phyloP scores from a whole-genome alignment of 2,329 filamentous ascomycete species.

The Chaetomiaceae sp. region DNA sequence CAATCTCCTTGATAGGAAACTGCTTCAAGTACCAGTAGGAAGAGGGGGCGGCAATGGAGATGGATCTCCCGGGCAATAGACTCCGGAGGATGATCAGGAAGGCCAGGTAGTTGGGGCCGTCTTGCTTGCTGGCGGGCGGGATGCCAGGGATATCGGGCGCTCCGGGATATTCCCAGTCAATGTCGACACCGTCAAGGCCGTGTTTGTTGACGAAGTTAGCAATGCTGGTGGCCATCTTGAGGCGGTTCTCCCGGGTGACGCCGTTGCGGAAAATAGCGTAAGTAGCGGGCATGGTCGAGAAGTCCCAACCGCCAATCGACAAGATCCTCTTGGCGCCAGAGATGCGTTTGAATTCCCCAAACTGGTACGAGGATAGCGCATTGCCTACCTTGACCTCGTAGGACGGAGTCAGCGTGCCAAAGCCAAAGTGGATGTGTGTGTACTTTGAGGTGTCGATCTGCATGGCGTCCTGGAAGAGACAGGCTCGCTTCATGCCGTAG shows the following conservation, averaged over 20 bases:
- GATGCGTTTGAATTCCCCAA: neutral
- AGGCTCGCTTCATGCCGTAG: constrained; percentile 11
- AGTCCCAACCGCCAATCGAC: constrained; percentile 22
- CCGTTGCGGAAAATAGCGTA: constrained; percentile 18
- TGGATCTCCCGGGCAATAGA: constrained; percentile 12
- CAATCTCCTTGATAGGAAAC: constrained; percentile 21
- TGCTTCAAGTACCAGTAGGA: constrained; percentile 19
- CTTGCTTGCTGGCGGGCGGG: constrained; percentile 19
- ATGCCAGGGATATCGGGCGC: constrained; percentile 33
- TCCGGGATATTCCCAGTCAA: constrained; percentile 39
- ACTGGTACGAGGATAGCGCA: constrained; percentile 15
- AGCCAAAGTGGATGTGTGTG: constrained; percentile 31
- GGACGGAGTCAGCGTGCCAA: constrained; percentile 20
- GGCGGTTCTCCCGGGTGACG: constrained; percentile 6
- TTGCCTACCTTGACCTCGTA: constrained; percentile 5
- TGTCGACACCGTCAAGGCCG: constrained; percentile 25
- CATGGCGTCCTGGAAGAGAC: constrained; percentile 7
- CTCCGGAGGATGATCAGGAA: constrained; percentile 28
- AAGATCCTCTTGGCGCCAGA: constrained; percentile 16
- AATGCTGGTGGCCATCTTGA: constrained; percentile 34
- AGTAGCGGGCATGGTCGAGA: constrained; percentile 7
- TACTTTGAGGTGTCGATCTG: constrained; percentile 13
- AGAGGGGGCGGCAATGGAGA: constrained; percentile 23
- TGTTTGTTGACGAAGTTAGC: constrained; percentile 38
- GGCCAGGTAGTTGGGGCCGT: constrained; percentile 32